Percentiles rank a stretch among this genome's conserved stretches.
Evolutionary conservation across 1,139 yeast species (phyloP).

Genomic region (Scheffersomyces cryptocercus): DNA sequence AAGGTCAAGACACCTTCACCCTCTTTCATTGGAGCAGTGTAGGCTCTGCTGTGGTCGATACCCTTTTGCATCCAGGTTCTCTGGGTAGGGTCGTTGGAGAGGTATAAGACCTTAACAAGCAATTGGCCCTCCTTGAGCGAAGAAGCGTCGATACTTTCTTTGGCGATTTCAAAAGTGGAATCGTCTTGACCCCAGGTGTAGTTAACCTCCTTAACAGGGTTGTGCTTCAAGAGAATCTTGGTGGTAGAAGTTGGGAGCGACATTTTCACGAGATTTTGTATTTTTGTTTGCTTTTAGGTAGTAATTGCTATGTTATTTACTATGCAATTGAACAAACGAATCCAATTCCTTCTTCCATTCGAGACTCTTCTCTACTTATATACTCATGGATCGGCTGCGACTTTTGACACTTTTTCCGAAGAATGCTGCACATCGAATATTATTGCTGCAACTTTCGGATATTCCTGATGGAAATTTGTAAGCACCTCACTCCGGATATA

Average conservation of each 20-base stretch:
- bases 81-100: conserved; percentile 33
- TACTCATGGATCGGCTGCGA: too few species aligned
- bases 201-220: conserved; percentile 1
- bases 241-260: background rate
- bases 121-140: conserved; percentile 18
- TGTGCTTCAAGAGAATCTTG: conserved; percentile 1
- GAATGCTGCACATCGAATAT: too few species aligned
- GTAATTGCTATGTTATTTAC: background rate
- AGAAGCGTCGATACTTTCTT: conserved; percentile 2
- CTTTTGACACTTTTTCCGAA: too few species aligned
- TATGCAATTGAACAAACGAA: background rate
- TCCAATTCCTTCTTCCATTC: conserved; percentile 7
- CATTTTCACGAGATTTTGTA: background rate
- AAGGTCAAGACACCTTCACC: conserved; percentile 21
- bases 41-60: conserved; percentile 18
- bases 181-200: conserved; percentile 1
- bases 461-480: too few species aligned
- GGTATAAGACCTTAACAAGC: conserved; percentile 18
- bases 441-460: too few species aligned
- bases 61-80: conserved; percentile 26
- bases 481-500: too few species aligned
- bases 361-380: too few species aligned
- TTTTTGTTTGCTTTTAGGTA: too few species aligned
- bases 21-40: conserved; percentile 19
- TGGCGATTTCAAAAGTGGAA: conserved; percentile 8